These are phyloP conservation scores for Cystobasidium tubakii DNA, from an alignment of 768 basidiomycete genomes.

Conservation along the genomic window DNA sequence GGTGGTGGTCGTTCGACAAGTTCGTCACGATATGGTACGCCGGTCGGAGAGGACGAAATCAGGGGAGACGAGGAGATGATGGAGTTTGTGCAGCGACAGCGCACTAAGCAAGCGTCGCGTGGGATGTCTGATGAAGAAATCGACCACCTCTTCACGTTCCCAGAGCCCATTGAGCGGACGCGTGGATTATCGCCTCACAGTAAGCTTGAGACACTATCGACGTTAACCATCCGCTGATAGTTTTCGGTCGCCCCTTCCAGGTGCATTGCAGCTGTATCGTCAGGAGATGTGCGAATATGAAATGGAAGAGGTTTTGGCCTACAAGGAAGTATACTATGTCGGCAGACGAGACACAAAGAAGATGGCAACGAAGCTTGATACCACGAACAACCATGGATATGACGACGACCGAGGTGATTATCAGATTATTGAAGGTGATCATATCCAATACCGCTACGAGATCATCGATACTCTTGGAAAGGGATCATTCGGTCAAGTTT, in stretches of 20 bases:
- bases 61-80: slow-evolving; percentile 96
- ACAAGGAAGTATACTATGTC: slow-evolving; percentile 71
- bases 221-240: too few species aligned
- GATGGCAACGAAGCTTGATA: slow-evolving; percentile 63
- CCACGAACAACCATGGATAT: slow-evolving; percentile 84
- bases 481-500: slow-evolving; percentile 95
- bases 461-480: slow-evolving; percentile 86
- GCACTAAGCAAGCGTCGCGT: slow-evolving; percentile 74
- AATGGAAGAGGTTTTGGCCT: slow-evolving; percentile 83
- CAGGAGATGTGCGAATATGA: slow-evolving; percentile 80
- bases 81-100: slow-evolving; percentile 82
- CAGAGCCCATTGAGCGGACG: slow-evolving; percentile 73
- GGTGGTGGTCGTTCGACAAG: slow-evolving; percentile 61
- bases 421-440: slow-evolving; percentile 78
- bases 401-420: slow-evolving; percentile 99
- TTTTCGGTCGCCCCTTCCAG: too few species aligned
- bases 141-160: slow-evolving; percentile 82
- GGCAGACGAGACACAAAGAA: slow-evolving; percentile 80
- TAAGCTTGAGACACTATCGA: slow-evolving; percentile 51
- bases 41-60: slow-evolving; percentile 75
- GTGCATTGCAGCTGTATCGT: slow-evolving; percentile 51
- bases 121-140: slow-evolving; percentile 81
- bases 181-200: slow-evolving; percentile 64
- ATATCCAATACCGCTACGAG: slow-evolving; percentile 95
- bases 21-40: slow-evolving; percentile 58